phyloP scores from a whole-genome alignment of 2,329 filamentous ascomycete genomes.

The Macrophomina tecta region DNA sequence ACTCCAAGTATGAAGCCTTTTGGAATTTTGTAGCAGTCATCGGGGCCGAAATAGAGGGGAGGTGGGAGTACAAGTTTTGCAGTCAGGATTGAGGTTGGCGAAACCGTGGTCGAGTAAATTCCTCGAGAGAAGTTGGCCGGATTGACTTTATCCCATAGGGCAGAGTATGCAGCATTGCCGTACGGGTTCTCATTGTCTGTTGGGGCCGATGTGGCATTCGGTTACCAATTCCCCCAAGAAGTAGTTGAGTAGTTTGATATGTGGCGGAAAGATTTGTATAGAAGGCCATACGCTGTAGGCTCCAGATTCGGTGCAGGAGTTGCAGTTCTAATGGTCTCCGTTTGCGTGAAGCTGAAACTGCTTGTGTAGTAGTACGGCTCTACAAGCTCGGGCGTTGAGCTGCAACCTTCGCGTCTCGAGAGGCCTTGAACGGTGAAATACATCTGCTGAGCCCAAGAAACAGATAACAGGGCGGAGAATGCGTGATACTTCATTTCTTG shows the following conservation, averaged over 20 bases:
- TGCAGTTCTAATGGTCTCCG: not conserved
- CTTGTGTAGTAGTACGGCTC: too few species aligned
- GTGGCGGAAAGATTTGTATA: not conserved
- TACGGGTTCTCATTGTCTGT: not conserved
- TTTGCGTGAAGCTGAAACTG: not conserved
- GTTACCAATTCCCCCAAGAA: not conserved
- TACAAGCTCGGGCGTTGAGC: too few species aligned
- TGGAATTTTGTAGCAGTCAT: slow-evolving; percentile 42
- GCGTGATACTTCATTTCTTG: too few species aligned
- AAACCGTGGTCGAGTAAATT: slow-evolving; percentile 29
- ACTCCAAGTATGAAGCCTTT: slow-evolving; percentile 43
- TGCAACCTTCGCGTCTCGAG: too few species aligned
- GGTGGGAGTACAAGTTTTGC: slow-evolving; percentile 42
- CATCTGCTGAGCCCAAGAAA: too few species aligned
- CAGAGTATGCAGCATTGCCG: not conserved
- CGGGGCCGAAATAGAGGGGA: slow-evolving; percentile 37
- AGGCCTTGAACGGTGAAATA: too few species aligned
- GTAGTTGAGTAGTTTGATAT: too few species aligned
- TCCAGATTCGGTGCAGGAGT: not conserved
- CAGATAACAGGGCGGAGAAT: too few species aligned
- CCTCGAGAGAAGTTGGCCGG: not conserved
- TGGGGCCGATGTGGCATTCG: not conserved
- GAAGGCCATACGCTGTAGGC: not conserved
- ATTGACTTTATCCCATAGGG: not conserved
- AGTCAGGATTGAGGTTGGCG: slow-evolving; percentile 41